These are phyloP conservation scores for Podaxis sp. DNA, from an alignment of 768 basidiomycete genomes.

Conservation along the genomic window DNA sequence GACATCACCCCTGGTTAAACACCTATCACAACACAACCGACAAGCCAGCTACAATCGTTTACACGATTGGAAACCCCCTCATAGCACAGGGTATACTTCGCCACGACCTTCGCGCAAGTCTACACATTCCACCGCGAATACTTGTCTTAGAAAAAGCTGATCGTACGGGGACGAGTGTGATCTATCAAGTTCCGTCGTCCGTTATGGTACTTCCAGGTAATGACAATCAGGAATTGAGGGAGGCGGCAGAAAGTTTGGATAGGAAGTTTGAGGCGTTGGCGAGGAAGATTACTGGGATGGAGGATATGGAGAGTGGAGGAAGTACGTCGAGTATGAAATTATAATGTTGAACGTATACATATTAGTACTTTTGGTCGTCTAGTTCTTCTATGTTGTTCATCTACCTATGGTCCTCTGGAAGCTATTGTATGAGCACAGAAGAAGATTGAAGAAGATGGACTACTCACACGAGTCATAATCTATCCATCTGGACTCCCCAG, in stretches of 20 bases:
- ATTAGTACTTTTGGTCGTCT: constrained; percentile 10
- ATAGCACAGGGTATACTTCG: constrained; percentile 45
- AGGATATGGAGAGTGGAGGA: constrained; percentile 12
- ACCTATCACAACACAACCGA: constrained; percentile 25
- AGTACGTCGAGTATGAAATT: constrained; percentile 13
- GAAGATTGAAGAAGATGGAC: no score
- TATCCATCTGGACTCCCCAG: constrained; percentile 51
- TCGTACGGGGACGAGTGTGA: constrained; percentile 37
- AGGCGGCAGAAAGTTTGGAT: constrained; percentile 37
- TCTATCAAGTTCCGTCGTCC: constrained; percentile 51
- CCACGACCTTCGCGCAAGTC: constrained; percentile 38
- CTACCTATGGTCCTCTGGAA: background rate
- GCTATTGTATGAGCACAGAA: background rate
- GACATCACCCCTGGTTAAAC: constrained; percentile 37
- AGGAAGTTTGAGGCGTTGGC: constrained; percentile 44
- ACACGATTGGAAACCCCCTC: constrained; percentile 53
- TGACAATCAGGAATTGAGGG: constrained; percentile 30
- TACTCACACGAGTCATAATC: constrained; percentile 12
- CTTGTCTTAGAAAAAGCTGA: constrained; percentile 41
- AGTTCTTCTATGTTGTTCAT: background rate
- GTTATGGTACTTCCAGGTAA: constrained; percentile 32
- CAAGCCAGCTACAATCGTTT: constrained; percentile 35
- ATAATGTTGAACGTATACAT: background rate
- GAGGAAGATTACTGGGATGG: constrained; percentile 29
- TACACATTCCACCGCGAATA: constrained; percentile 46